Evolutionary conservation across 1,284 basidiomycete genomes (phyloP), one percentile per base, ranked within the genome.

Genomic region (Peniophora sp.): DNA sequence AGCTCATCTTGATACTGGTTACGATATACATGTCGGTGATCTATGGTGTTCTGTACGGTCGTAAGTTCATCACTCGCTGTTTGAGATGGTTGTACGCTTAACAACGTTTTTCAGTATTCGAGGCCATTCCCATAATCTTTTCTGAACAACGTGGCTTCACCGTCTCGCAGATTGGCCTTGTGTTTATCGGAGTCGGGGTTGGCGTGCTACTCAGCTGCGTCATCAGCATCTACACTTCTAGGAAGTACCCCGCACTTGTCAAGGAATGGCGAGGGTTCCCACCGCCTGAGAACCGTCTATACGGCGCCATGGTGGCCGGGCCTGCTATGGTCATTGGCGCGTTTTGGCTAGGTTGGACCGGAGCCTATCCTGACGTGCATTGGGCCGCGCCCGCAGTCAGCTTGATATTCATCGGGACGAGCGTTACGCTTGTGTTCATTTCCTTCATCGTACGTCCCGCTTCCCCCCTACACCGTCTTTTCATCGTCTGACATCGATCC

Each of bases 21-120:
- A 85, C 83, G 2, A 53, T 83, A 32, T 88, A 89, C 66, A 74
- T 89, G 11, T 78, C 82, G 11, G 63, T 86, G 51, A 77, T 86
- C 11, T 87, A 87, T 58, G 81, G 82, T 22, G 62, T 86, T 3
- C 70, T 87, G 20, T 85, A 84, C 59, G 73, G 72, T 52, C 64
- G 78, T 81, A 59, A 58, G 78, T 72, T 3, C 23, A 6, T 35
- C 34, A n/a, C n/a, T n/a, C n/a, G 32, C 10, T 34, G 27, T 45
- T 52, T 3, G 14, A 10, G 14, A n/a, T 38, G 6, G 61, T 16
- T 38, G 23, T 3, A 43, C 63, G 48, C 46, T 57, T 52, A 78
- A 70, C 55, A 14, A 58, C 44, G 60, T 38, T 46, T 54, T 59
- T 55, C 64, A 77, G 77, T 81, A 60, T 79, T 87, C 69, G 71